phyloP scores from a whole-genome alignment of 176 grass and related monocot species.

The Oryza glumipatula region DNA sequence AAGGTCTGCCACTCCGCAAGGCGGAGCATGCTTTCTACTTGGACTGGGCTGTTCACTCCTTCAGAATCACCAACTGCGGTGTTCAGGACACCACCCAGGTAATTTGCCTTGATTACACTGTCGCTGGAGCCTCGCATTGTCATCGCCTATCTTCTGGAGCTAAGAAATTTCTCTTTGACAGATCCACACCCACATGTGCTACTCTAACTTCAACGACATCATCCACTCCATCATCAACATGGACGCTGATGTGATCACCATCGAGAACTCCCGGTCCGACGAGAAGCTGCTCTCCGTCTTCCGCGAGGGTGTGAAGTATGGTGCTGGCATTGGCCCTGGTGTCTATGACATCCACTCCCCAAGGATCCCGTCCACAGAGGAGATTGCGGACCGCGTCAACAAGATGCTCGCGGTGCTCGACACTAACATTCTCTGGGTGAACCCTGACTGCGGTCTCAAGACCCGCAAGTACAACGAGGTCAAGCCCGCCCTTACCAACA shows the following conservation, averaged over 20 bases:
- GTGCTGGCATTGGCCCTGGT: conserved; percentile 79
- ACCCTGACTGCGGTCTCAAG: conserved; percentile 94
- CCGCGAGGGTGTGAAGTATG: conserved; percentile 81
- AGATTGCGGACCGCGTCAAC: conserved; percentile 83
- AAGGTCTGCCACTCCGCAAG: conserved; percentile 93
- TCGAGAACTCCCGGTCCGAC: conserved; percentile 87
- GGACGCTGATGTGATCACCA: conserved; percentile 96
- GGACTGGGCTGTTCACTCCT: conserved; percentile 94
- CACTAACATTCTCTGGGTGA: conserved; percentile 95
- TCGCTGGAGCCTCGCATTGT: not conserved
- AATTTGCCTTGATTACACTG: not conserved
- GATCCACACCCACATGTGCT: conserved; percentile 99
- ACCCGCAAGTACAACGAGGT: conserved; percentile 89
- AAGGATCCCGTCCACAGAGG: conserved; percentile 75
- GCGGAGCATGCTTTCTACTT: conserved; percentile 90
- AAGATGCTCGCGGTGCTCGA: conserved; percentile 96
- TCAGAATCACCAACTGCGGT: conserved; percentile 91
- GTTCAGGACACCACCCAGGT: conserved; percentile 96
- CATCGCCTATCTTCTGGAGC: not conserved
- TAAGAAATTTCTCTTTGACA: conserved; percentile 29
- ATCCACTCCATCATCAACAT: conserved; percentile 96
- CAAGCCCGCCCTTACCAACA: conserved; percentile 81
- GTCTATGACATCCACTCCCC: conserved; percentile 98
- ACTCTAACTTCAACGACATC: conserved; percentile 98
- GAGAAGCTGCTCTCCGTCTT: conserved; percentile 95